Evolutionary conservation across 2,329 filamentous ascomycete genomes (phyloP).

Genomic region (Paraphaeosphaeria minitans): DNA sequence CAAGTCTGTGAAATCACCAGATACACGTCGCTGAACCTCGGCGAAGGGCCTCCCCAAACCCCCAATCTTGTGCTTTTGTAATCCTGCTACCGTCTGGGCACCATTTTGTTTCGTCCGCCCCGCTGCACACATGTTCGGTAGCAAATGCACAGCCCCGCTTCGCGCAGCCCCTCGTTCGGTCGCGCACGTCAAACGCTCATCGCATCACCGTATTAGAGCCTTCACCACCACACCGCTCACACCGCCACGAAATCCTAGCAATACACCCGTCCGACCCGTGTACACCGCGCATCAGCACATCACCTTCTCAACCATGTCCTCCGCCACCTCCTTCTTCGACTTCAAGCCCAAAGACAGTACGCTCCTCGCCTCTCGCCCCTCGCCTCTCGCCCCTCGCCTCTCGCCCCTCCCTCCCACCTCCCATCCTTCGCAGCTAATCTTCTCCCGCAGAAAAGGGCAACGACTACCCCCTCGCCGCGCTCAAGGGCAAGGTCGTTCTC

Average conservation of each 20-base stretch:
- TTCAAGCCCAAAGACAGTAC: slow-evolving; percentile 83
- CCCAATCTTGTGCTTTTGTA: slow-evolving; percentile 8
- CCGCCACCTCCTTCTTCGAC: slow-evolving; percentile 76
- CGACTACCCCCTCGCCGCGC: slow-evolving; percentile 70
- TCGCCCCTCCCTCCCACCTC: not conserved
- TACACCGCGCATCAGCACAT: not conserved
- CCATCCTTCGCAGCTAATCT: not conserved
- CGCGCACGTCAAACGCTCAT: slow-evolving; percentile 6
- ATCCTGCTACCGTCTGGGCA: slow-evolving; percentile 12
- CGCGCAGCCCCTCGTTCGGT: slow-evolving; percentile 10
- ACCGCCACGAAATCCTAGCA: not conserved
- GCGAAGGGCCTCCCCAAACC: not conserved
- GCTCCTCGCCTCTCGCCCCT: slow-evolving; percentile 42
- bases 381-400: slow-evolving; percentile 48
- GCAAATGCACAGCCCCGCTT: slow-evolving; percentile 17
- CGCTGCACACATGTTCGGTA: slow-evolving; percentile 15
- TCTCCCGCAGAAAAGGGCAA: slow-evolving; percentile 69
- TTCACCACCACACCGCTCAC: not conserved
- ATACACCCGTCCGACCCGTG: not conserved
- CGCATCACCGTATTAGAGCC: slow-evolving; percentile 15
- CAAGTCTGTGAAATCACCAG: not conserved
- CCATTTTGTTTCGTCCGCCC: slow-evolving; percentile 1
- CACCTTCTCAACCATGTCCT: slow-evolving; percentile 60
- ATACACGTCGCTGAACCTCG: not conserved
- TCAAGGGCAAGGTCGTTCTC: slow-evolving; percentile 91